Conservation (phyloP, 352 stramenopile genomes). For the Phytophthora citrophthora region DNA sequence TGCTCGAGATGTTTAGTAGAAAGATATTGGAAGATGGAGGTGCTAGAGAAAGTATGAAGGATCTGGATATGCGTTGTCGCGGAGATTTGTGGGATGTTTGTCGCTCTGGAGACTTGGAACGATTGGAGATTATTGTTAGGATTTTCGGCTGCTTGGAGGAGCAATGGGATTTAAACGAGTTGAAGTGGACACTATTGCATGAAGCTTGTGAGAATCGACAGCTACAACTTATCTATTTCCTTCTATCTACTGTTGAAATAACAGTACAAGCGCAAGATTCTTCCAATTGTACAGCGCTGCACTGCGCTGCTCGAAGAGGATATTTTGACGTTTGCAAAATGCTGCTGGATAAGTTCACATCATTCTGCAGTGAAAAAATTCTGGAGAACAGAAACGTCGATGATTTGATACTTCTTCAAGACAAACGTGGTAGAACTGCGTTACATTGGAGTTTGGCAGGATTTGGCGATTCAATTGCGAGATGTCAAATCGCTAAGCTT, state of each 20-base stretch:
- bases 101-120: slow-evolving; percentile 41
- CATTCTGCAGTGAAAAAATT: neutral
- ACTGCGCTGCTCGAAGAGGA: slow-evolving; percentile 52
- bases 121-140: slow-evolving; percentile 44
- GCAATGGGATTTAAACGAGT: slow-evolving; percentile 23
- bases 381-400: slow-evolving; percentile 20
- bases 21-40: slow-evolving; percentile 7
- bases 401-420: slow-evolving; percentile 35
- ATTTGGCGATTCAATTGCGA: neutral
- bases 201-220: slow-evolving; percentile 54
- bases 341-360: slow-evolving; percentile 29
- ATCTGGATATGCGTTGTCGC: slow-evolving; percentile 45
- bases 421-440: slow-evolving; percentile 52
- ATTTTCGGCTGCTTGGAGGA: slow-evolving; percentile 22
- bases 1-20: slow-evolving; percentile 28
- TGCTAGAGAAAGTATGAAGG: slow-evolving; percentile 12
- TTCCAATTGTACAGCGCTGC: slow-evolving; percentile 51
- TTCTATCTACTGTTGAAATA: slow-evolving; percentile 31
- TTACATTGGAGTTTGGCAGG: slow-evolving; percentile 56
- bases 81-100: slow-evolving; percentile 63
- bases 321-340: slow-evolving; percentile 53
- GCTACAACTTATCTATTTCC: slow-evolving; percentile 29
- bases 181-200: slow-evolving; percentile 58
- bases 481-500: slow-evolving; percentile 27
- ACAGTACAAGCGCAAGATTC: slow-evolving; percentile 29